phyloP scores from a whole-genome alignment of 352 stramenopile species.

The Pythium phragmitis region DNA sequence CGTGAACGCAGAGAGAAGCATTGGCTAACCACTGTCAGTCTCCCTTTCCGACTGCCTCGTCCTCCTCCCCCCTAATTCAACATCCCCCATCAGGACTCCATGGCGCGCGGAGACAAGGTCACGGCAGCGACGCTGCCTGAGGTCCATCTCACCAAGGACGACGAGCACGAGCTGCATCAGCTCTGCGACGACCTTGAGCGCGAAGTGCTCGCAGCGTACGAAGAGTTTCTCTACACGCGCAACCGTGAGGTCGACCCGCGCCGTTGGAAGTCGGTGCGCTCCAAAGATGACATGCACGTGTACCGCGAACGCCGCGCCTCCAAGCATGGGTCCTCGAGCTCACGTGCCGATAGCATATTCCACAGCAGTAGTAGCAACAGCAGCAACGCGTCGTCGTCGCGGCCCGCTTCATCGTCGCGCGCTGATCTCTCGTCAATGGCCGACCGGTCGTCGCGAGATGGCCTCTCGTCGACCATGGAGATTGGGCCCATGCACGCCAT shows the following conservation, averaged over 20 bases:
- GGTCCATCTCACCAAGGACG: constrained; percentile 10
- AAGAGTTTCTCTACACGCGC: constrained; percentile 35
- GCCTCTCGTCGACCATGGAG: constrained; percentile 16
- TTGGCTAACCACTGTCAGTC: no score
- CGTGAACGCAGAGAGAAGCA: no score
- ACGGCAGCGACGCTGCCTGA: constrained; percentile 11
- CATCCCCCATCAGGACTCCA: background rate
- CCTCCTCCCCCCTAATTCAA: no score
- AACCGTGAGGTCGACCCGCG: constrained; percentile 31
- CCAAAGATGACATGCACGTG: constrained; percentile 30
- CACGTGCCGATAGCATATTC: constrained; percentile 25
- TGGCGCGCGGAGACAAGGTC: constrained; percentile 5
- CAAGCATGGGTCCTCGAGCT: constrained; percentile 24
- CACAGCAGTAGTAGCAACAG: constrained; percentile 23
- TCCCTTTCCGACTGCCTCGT: no score
- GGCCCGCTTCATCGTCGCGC: background rate
- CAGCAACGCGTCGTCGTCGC: constrained; percentile 19
- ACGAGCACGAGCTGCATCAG: constrained; percentile 12
- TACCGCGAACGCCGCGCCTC: constrained; percentile 40
- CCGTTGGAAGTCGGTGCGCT: constrained; percentile 35
- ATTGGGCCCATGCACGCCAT: constrained; percentile 42
- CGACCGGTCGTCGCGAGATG: constrained; percentile 3
- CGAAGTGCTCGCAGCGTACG: constrained; percentile 41
- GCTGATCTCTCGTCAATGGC: no score
- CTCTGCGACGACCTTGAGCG: constrained; percentile 20